Evolutionary conservation across 1,284 basidiomycete genomes (phyloP).

Genomic region (Hypsizygus ulmarius): DNA sequence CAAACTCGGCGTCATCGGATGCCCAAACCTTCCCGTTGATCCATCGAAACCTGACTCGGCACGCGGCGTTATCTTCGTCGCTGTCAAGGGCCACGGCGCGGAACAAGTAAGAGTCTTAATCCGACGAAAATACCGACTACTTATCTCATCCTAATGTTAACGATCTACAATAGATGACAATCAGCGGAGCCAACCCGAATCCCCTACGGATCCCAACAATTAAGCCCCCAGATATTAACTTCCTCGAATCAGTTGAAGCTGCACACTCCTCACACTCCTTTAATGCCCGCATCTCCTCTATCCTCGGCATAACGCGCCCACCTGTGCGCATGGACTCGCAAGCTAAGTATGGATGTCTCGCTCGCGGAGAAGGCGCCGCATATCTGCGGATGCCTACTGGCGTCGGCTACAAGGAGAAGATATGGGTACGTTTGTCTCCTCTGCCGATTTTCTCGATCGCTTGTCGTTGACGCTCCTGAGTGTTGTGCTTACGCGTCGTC

Average conservation of each 20-base stretch:
- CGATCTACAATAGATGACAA: constrained; percentile 35
- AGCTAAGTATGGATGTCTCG: constrained; percentile 91
- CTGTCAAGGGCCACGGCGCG: constrained; percentile 79
- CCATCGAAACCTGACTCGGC: constrained; percentile 54
- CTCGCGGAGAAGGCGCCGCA: constrained; percentile 84
- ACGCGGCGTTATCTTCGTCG: constrained; percentile 82
- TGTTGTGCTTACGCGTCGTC: constrained; percentile 5
- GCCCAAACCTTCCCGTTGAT: constrained; percentile 85
- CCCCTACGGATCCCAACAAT: constrained; percentile 48
- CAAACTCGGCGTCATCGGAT: constrained; percentile 90
- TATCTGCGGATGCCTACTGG: constrained; percentile 92
- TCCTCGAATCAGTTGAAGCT: constrained; percentile 94
- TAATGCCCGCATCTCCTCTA: constrained; percentile 70
- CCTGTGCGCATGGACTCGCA: constrained; percentile 96
- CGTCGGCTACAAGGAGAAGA: constrained; percentile 83
- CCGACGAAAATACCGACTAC: not conserved
- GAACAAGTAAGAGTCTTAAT: constrained; percentile 54
- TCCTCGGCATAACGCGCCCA: constrained; percentile 65
- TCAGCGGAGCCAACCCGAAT: constrained; percentile 42
- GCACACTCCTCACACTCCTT: constrained; percentile 88
- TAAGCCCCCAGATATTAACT: constrained; percentile 51
- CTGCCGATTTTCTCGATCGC: not conserved
- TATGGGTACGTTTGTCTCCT: constrained; percentile 62
- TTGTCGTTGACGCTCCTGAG: no score
- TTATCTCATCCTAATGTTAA: not conserved